Conservation (phyloP, 805 yeast species). For the Hyphopichia homilentoma region DNA sequence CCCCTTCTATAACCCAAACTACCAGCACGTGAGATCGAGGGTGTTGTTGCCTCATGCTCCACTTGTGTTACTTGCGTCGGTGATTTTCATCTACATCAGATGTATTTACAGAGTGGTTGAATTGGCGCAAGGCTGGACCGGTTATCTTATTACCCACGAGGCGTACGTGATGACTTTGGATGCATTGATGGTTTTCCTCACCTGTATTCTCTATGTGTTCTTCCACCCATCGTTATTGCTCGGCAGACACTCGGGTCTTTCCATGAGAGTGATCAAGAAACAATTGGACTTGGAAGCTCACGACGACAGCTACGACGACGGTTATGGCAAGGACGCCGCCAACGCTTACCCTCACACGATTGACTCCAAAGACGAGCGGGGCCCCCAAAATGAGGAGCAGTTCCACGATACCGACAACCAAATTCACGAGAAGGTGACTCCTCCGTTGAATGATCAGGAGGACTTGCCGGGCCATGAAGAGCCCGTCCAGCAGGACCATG, state of each 20-base stretch:
- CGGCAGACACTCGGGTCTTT: conserved; percentile 36
- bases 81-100: conserved; percentile 56
- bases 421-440: too few relatives aligned
- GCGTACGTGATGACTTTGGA: conserved; percentile 39
- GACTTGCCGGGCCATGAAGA: too few relatives aligned
- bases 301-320: too few relatives aligned
- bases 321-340: too few relatives aligned
- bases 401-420: too few relatives aligned
- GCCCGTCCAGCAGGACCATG: too few relatives aligned
- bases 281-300: not conserved
- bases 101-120: conserved; percentile 74
- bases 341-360: too few relatives aligned
- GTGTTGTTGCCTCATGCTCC: conserved; percentile 42
- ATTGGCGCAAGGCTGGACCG: conserved; percentile 68
- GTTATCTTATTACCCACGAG: conserved; percentile 51
- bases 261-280: conserved; percentile 5
- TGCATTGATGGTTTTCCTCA: conserved; percentile 23
- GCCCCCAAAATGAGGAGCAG: too few relatives aligned
- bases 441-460: too few relatives aligned
- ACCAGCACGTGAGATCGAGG: conserved; percentile 29
- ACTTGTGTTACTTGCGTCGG: conserved; percentile 42
- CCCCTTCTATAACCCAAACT: conserved; percentile 31
- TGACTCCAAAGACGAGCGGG: too few relatives aligned
- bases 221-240: conserved; percentile 65
- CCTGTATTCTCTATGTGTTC: conserved; percentile 21